These are phyloP conservation scores for Penicillium roqueforti DNA, from an alignment of 495 filamentous ascomycete species.

Conservation along the genomic window DNA sequence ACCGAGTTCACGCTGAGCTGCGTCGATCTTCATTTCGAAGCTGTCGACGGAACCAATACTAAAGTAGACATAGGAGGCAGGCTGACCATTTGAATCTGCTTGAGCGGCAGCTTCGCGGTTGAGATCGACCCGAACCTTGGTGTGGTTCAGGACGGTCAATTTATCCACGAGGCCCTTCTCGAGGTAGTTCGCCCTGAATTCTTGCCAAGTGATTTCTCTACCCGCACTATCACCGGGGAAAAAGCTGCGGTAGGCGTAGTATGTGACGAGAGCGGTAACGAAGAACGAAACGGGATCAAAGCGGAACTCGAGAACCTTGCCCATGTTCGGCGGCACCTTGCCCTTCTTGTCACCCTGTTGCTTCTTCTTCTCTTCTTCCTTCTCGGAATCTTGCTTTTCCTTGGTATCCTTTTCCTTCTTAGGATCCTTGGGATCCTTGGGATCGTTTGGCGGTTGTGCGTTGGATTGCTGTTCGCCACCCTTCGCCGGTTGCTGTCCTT, in stretches of 20 bases:
- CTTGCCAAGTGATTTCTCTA: slow-evolving; percentile 94
- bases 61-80: slow-evolving; percentile 84
- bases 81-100: slow-evolving; percentile 70
- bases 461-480: slow-evolving; percentile 29
- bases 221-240: slow-evolving; percentile 58
- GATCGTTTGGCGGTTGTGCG: slow-evolving; percentile 10
- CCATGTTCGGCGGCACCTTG: slow-evolving; percentile 15
- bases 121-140: slow-evolving; percentile 75
- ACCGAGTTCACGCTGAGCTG: slow-evolving; percentile 78
- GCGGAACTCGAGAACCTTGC: slow-evolving; percentile 45
- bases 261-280: slow-evolving; percentile 55
- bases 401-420: slow-evolving; percentile 25
- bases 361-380: slow-evolving; percentile 29
- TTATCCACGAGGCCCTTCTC: slow-evolving; percentile 95
- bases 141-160: slow-evolving; percentile 71
- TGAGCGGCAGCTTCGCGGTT: slow-evolving; percentile 72
- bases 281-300: slow-evolving; percentile 55
- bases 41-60: slow-evolving; percentile 90
- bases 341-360: slow-evolving; percentile 30
- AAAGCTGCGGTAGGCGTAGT: slow-evolving; percentile 56
- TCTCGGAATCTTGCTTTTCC: slow-evolving; percentile 17
- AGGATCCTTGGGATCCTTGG: slow-evolving; percentile 19
- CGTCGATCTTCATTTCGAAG: slow-evolving; percentile 83
- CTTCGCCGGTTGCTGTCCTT: slow-evolving; percentile 28
- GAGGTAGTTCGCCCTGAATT: slow-evolving; percentile 85